phyloP scores from a whole-genome alignment of 2,329 filamentous ascomycete genomes.

The Colletotrichum destructivum region DNA sequence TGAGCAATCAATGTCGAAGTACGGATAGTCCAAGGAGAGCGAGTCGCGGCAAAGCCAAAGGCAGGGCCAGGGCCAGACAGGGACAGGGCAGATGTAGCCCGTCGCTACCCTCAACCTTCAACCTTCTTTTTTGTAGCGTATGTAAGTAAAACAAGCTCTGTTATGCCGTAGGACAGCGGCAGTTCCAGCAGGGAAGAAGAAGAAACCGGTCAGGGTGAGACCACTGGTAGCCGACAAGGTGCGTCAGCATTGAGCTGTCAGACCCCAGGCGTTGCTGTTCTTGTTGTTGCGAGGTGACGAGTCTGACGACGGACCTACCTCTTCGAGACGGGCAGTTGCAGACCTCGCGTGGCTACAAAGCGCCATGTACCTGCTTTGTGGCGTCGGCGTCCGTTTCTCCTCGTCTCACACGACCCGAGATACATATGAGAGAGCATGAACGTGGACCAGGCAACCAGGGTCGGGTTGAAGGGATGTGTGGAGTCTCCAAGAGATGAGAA shows the following conservation, averaged over 20 bases:
- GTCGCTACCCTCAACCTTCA: constrained; percentile 11
- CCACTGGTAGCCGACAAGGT: constrained; percentile 1
- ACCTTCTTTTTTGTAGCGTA: not conserved
- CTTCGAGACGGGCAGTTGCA: constrained; percentile 36
- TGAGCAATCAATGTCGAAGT: constrained; percentile 24
- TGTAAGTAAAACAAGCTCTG: constrained; percentile 31
- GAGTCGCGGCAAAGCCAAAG: constrained; percentile 23
- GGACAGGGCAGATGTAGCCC: constrained; percentile 25
- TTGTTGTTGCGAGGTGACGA: not conserved
- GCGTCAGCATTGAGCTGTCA: not conserved
- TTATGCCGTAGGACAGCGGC: constrained; percentile 11
- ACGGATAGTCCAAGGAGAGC: constrained; percentile 7
- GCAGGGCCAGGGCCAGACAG: constrained; percentile 13
- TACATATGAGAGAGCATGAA: constrained; percentile 6
- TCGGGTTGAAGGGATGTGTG: constrained; percentile 28
- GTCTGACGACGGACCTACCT: constrained; percentile 6
- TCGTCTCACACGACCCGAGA: constrained; percentile 33
- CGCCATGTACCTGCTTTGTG: constrained; percentile 39
- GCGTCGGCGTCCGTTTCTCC: constrained; percentile 29
- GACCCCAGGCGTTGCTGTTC: not conserved
- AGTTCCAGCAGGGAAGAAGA: not conserved
- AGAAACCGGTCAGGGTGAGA: not conserved
- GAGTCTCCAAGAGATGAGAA: constrained; percentile 30
- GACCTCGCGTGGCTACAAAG: constrained; percentile 37
- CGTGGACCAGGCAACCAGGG: constrained; percentile 3